Evolutionary conservation across 2,329 filamentous ascomycete genomes (phyloP).

Genomic region (Colletotrichum horii): DNA sequence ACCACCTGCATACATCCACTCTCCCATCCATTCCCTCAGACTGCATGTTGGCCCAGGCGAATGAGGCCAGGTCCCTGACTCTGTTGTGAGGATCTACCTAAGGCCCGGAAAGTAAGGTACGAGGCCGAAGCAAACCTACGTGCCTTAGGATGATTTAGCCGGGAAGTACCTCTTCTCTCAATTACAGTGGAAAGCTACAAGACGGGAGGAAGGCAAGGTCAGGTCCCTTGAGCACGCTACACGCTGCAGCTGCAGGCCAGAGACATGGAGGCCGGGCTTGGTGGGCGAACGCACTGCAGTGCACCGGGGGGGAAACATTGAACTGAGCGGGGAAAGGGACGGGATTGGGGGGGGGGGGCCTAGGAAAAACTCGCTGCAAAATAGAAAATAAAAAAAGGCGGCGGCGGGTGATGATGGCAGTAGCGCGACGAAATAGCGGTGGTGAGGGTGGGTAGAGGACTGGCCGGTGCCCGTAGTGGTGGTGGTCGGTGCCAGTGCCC

Average conservation of each 20-base stretch:
- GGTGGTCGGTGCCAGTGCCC: slow-evolving; percentile 1
- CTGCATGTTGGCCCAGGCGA: background rate
- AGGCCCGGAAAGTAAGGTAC: background rate
- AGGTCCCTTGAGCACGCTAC: background rate
- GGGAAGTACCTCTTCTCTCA: background rate
- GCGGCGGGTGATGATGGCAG: background rate
- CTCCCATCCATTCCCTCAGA: background rate
- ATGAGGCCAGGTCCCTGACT: background rate
- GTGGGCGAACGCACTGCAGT: background rate
- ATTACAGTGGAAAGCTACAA: background rate
- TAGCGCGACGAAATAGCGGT: slow-evolving; percentile 1
- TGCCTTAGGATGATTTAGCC: background rate
- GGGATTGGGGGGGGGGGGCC: background rate
- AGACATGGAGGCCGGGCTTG: background rate
- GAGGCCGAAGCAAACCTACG: background rate
- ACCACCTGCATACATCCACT: background rate
- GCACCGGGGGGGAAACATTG: background rate
- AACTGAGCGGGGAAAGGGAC: background rate
- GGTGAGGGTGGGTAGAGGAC: background rate
- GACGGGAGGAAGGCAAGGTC: background rate
- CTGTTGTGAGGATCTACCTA: background rate
- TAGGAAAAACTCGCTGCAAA: background rate
- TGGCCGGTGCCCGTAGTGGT: background rate
- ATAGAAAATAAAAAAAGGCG: background rate
- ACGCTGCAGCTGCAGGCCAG: background rate